Percentiles rank a stretch among this genome's conserved stretches.
Evolutionary conservation across 2,329 filamentous ascomycete genomes (phyloP).

Genomic region (Ceratocystis alfenasii): DNA sequence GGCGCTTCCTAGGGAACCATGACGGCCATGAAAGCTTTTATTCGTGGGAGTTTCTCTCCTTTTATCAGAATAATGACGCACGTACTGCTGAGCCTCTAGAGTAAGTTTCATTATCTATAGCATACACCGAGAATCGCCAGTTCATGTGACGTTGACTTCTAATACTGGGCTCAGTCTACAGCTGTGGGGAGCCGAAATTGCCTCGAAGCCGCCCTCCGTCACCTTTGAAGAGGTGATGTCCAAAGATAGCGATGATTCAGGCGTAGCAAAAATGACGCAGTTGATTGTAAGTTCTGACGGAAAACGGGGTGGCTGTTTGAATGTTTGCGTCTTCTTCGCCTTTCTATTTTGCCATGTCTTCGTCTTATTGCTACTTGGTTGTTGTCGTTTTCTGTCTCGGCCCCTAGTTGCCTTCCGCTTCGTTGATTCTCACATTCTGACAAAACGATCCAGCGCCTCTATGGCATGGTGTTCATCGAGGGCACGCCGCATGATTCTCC

Average conservation of each 20-base stretch:
- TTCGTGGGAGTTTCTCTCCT: conserved; percentile 47
- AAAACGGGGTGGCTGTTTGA: too few species aligned
- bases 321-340: too few species aligned
- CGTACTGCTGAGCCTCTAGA: conserved; percentile 29
- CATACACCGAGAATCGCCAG: not conserved
- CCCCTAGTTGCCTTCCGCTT: too few species aligned
- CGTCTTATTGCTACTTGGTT: too few species aligned
- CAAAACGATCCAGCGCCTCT: conserved; percentile 40
- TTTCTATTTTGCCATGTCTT: too few species aligned
- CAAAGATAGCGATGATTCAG: conserved; percentile 35
- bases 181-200: conserved; percentile 30
- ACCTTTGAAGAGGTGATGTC: conserved; percentile 49
- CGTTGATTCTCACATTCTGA: not conserved
- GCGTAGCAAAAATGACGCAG: conserved; percentile 50
- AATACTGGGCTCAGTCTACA: conserved; percentile 17
- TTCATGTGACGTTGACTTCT: not conserved
- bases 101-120: conserved; percentile 25
- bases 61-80: conserved; percentile 32
- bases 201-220: conserved; percentile 44
- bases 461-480: conserved; percentile 69
- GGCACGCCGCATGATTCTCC: conserved; percentile 53
- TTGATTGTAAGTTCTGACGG: conserved; percentile 43
- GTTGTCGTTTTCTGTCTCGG: too few species aligned
- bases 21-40: conserved; percentile 60
- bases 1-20: conserved; percentile 45